Evolutionary conservation across 2,329 filamentous ascomycete genomes (phyloP), one percentile per base, ranked within the genome.

Genomic region (Verticillium tricorpus): DNA sequence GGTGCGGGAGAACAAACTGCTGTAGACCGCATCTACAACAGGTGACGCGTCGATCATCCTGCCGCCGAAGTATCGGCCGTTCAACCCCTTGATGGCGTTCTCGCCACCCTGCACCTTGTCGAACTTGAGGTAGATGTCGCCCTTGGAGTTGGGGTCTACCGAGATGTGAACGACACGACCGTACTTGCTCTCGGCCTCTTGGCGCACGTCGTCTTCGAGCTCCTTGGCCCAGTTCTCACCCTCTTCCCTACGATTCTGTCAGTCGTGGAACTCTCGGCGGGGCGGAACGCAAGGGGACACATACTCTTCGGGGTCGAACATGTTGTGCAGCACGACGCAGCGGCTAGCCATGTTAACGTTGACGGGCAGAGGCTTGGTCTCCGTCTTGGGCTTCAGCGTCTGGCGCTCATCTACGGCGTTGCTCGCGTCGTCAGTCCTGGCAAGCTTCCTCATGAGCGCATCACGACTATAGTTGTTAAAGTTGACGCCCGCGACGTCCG

Each of bases 381-480:
- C 91, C 56, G 89, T 90, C 78, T 91, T 93, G 67, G 91, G 89
- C 74, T 92, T 92, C 67, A 89, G 80, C 63, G 90, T 82, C 76
- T 90, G 89, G 74, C 86, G 85, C 77, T 91, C 87, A 68, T 89
- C 86, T 70, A 85, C 86, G 69, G 83, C 80, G 70, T 85, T 85
- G 69, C 83, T 79, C 68, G 87, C 83, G 74, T 98, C 93, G 79
- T 98, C 93, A 80, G 91, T 94, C 84, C 95, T 89, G 74, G 95
- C 93, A 78, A 99, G 91, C 81, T 98, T 97, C 77, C 92, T 88
- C 95, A 99, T 99, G 78, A 99, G 89, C 73, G 93, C 92, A 81
- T 98, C 93, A 80, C 95, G 92, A 83, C 92, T 97, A 82, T 96
- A 97, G 78, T 97, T 97, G 85, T 93, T 97, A 89, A 98, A 98